phyloP scores from a whole-genome alignment of 495 filamentous ascomycete species.

The Filosporella fistucella region DNA sequence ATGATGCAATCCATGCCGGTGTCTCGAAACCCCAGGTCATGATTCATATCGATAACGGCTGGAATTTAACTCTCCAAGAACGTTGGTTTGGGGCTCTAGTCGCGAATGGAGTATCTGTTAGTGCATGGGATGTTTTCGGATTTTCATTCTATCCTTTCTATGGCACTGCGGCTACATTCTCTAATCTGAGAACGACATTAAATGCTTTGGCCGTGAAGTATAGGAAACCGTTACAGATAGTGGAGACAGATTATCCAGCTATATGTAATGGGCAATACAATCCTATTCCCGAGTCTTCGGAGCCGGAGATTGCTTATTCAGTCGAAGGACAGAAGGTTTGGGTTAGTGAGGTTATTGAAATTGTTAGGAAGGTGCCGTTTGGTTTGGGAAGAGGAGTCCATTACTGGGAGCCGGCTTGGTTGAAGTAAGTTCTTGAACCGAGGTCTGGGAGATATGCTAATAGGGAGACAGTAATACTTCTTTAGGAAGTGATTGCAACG shows the following conservation, averaged over 20 bases:
- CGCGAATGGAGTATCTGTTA: constrained; percentile 26
- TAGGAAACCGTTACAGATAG: constrained; percentile 38
- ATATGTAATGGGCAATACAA: constrained; percentile 32
- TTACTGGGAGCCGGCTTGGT: constrained; percentile 42
- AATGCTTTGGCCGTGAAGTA: constrained; percentile 33
- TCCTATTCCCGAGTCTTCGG: constrained; percentile 25
- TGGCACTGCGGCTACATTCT: constrained; percentile 34
- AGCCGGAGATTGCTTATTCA: constrained; percentile 32
- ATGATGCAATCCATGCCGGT: constrained; percentile 30
- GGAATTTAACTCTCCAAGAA: constrained; percentile 36
- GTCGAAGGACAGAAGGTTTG: constrained; percentile 34
- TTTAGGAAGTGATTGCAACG: constrained; percentile 30
- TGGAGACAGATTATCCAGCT: constrained; percentile 42
- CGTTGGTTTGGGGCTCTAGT: constrained; percentile 37
- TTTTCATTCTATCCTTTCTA: constrained; percentile 45
- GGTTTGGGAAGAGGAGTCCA: constrained; percentile 34
- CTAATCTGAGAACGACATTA: constrained; percentile 28
- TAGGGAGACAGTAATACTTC: constrained; percentile 21
- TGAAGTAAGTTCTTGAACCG: constrained; percentile 13
- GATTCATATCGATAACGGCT: constrained; percentile 45
- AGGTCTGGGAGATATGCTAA: neutral
- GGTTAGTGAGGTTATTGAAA: constrained; percentile 29
- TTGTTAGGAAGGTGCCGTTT: constrained; percentile 28
- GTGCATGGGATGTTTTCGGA: constrained; percentile 39
- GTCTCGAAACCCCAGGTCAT: constrained; percentile 34